Conservation (phyloP, 495 filamentous ascomycete genomes). For the Neurospora sp. region DNA sequence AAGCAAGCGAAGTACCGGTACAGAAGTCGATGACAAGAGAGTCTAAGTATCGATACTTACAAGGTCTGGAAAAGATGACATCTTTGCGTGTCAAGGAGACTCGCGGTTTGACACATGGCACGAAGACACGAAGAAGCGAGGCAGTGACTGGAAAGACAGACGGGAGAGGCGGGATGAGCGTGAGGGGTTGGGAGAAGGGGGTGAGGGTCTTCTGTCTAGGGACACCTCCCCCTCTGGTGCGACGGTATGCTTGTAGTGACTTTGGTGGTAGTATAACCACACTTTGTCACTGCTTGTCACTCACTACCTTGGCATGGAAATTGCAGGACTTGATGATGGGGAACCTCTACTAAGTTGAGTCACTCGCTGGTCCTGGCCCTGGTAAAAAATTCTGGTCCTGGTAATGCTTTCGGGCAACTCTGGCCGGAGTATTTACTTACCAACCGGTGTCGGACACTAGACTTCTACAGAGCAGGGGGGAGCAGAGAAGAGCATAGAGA, state of each 20-base stretch:
- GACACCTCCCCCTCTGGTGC: not conserved
- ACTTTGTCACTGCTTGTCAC: not conserved
- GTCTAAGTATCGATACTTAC: not conserved
- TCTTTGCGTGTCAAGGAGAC: not conserved
- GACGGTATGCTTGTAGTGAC: not conserved
- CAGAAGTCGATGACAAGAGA: not conserved
- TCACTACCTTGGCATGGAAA: not conserved
- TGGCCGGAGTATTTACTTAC: not conserved
- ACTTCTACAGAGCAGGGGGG: not conserved
- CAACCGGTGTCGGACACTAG: not conserved
- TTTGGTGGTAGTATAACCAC: not conserved
- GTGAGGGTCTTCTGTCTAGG: not conserved
- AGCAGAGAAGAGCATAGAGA: not conserved
- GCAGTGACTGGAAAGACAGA: not conserved
- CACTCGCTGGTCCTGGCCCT: not conserved
- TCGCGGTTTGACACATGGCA: not conserved
- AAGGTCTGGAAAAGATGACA: not conserved
- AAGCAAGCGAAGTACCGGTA: not conserved
- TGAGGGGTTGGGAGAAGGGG: not conserved
- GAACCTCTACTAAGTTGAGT: not conserved
- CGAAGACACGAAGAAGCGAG: not conserved
- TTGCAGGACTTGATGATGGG: not conserved
- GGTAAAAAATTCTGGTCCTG: not conserved
- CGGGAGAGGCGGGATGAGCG: not conserved
- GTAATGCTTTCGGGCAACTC: not conserved